These are phyloP conservation scores for Chalciporus sphaerocephalus DNA, from an alignment of 768 basidiomycete species.

Conservation along the genomic window DNA sequence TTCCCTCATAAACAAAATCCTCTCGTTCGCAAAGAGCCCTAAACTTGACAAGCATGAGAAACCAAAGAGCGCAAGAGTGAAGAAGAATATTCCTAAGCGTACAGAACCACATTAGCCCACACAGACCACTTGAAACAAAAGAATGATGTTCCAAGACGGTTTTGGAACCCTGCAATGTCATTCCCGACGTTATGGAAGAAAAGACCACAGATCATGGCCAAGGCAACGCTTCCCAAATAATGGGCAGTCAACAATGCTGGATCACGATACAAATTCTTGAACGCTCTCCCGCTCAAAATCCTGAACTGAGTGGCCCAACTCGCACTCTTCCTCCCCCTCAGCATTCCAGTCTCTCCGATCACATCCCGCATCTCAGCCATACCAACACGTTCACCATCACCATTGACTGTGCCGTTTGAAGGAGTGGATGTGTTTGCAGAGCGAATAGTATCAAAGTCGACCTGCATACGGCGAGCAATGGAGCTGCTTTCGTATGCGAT, in stretches of 20 bases:
- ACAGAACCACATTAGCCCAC: background rate
- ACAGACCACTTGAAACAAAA: background rate
- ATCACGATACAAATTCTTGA: slow-evolving; percentile 97
- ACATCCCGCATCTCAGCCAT: slow-evolving; percentile 59
- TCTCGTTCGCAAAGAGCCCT: slow-evolving; percentile 90
- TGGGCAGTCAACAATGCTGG: slow-evolving; percentile 89
- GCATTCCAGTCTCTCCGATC: slow-evolving; percentile 57
- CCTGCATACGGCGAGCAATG: slow-evolving; percentile 56
- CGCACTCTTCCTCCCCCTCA: slow-evolving; percentile 75
- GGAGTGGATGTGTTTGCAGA: slow-evolving; percentile 14
- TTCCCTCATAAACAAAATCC: slow-evolving; percentile 97
- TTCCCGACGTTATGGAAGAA: slow-evolving; percentile 88
- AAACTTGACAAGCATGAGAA: slow-evolving; percentile 95
- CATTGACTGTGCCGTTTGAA: slow-evolving; percentile 26
- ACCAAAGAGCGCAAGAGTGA: slow-evolving; percentile 92
- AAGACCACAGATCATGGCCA: slow-evolving; percentile 91
- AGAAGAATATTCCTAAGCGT: slow-evolving; percentile 83
- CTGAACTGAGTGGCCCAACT: slow-evolving; percentile 87
- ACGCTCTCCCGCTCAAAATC: slow-evolving; percentile 91
- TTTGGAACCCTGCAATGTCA: slow-evolving; percentile 97
- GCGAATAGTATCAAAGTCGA: slow-evolving; percentile 52
- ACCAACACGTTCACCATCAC: slow-evolving; percentile 26
- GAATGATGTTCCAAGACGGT: slow-evolving; percentile 63
- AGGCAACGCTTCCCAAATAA: slow-evolving; percentile 76
- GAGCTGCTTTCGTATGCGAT: slow-evolving; percentile 64